Conservation (phyloP, 2,329 filamentous ascomycete genomes). For the Hypoxylon sp. region DNA sequence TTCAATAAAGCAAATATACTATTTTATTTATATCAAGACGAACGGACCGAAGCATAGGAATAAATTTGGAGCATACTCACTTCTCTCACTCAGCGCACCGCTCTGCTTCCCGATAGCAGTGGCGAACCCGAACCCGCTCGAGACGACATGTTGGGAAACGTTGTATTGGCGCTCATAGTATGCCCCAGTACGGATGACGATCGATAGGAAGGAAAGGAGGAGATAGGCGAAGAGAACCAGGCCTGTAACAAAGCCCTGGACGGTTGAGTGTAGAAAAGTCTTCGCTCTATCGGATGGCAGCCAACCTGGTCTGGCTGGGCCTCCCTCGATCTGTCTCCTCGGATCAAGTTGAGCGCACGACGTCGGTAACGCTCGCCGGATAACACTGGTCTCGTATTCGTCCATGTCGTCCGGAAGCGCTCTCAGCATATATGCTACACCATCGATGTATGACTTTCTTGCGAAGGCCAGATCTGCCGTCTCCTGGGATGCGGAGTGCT, state of each 20-base stretch:
- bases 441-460: constrained; percentile 73
- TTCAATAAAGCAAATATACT: not conserved
- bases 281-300: constrained; percentile 42
- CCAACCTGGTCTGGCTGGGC: constrained; percentile 31
- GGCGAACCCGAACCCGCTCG: constrained; percentile 63
- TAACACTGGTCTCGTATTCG: constrained; percentile 63
- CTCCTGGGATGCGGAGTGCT: constrained; percentile 50
- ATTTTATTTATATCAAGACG: not conserved
- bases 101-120: constrained; percentile 66
- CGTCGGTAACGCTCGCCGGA: constrained; percentile 64
- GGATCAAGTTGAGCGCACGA: constrained; percentile 38
- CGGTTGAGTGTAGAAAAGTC: constrained; percentile 69
- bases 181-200: constrained; percentile 66
- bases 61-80: constrained; percentile 17
- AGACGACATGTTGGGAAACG: constrained; percentile 70
- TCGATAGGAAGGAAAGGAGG: constrained; percentile 68
- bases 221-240: constrained; percentile 70
- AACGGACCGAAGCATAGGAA: not conserved
- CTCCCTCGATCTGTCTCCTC: constrained; percentile 12
- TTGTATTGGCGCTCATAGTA: constrained; percentile 75
- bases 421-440: constrained; percentile 72
- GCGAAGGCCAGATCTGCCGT: constrained; percentile 61
- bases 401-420: constrained; percentile 71
- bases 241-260: constrained; percentile 68
- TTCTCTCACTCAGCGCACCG: constrained; percentile 63